These are phyloP conservation scores for Talaromyces nanjingensis DNA, from an alignment of 495 filamentous ascomycete species.

Conservation along the genomic window DNA sequence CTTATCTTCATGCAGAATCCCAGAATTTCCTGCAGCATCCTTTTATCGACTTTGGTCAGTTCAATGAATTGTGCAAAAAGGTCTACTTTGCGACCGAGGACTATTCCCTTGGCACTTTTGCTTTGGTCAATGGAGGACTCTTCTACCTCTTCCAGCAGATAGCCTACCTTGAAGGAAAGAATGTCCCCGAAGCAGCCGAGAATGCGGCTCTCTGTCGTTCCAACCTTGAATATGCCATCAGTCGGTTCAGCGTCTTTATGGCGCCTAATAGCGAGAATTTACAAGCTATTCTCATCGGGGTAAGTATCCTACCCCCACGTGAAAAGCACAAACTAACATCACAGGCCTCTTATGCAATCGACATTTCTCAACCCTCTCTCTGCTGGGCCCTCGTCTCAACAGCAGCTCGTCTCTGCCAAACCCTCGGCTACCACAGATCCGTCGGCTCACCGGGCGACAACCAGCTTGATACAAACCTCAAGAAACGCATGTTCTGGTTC, in stretches of 20 bases:
- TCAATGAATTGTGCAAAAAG: slow-evolving; percentile 50
- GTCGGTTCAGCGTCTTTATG: slow-evolving; percentile 50
- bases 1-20: slow-evolving; percentile 12
- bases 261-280: slow-evolving; percentile 51
- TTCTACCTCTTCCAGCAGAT: slow-evolving; percentile 51
- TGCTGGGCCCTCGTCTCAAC: slow-evolving; percentile 54
- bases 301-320: slow-evolving; percentile 21
- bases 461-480: slow-evolving; percentile 25
- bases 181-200: slow-evolving; percentile 18
- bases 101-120: slow-evolving; percentile 46
- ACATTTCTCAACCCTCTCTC: slow-evolving; percentile 56
- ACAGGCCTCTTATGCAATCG: slow-evolving; percentile 49
- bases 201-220: slow-evolving; percentile 34
- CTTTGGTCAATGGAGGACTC: slow-evolving; percentile 49
- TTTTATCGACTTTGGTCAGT: slow-evolving; percentile 42
- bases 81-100: slow-evolving; percentile 55
- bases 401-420: slow-evolving; percentile 54
- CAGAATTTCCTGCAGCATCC: slow-evolving; percentile 18
- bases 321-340: neutral
- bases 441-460: slow-evolving; percentile 37
- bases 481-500: slow-evolving; percentile 52
- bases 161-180: slow-evolving; percentile 23
- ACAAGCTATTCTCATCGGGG: slow-evolving; percentile 51
- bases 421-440: slow-evolving; percentile 56
- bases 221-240: slow-evolving; percentile 53